A percentile compares a stretch with the other conserved stretches of the same genome.
Conservation (phyloP, 306 rosid species). For the Amphicarpaea edgeworthii region DNA sequence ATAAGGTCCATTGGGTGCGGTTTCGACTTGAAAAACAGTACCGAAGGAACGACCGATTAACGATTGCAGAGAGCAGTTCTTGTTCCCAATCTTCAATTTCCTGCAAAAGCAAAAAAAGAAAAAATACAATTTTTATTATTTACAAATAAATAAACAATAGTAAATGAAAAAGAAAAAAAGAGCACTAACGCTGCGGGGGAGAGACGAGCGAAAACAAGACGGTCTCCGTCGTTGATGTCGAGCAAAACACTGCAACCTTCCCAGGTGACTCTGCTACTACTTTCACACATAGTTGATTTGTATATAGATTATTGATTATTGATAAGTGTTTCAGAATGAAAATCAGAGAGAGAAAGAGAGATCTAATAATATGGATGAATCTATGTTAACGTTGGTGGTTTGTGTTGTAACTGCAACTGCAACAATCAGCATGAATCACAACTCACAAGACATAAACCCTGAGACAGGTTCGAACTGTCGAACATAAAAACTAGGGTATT, state of each 20-base stretch:
- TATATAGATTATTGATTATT: too few relatives aligned
- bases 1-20: conserved; percentile 57
- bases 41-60: conserved; percentile 82
- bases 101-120: too few relatives aligned
- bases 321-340: too few relatives aligned
- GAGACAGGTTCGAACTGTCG: too few relatives aligned
- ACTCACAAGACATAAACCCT: too few relatives aligned
- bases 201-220: conserved; percentile 90
- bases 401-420: too few relatives aligned
- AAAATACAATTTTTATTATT: not conserved
- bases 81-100: conserved; percentile 88
- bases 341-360: too few relatives aligned
- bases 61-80: conserved; percentile 73
- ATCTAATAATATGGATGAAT: too few relatives aligned
- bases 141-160: not conserved
- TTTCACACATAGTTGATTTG: not conserved
- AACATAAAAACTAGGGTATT: too few relatives aligned
- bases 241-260: conserved; percentile 97
- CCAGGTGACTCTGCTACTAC: conserved; percentile 59
- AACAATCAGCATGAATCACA: too few relatives aligned
- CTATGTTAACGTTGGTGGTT: too few relatives aligned
- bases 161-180: not conserved
- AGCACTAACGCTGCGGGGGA: conserved; percentile 73
- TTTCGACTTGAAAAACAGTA: conserved; percentile 78
- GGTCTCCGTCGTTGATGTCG: conserved; percentile 92